Evolutionary conservation across 2,329 filamentous ascomycete genomes (phyloP).

Genomic region (Penicillium sp.): DNA sequence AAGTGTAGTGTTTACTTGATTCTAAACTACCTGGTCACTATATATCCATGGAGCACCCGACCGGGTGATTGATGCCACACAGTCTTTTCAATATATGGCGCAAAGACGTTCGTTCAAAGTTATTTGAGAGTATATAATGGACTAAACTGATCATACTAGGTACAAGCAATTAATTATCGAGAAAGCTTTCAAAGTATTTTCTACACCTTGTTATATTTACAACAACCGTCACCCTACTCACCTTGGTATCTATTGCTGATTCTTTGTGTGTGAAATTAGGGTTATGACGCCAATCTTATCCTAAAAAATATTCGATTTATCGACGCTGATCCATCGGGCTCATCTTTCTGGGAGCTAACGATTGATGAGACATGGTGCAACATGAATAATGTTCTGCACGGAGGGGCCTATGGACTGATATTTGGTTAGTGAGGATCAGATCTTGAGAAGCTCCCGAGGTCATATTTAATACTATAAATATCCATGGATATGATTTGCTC

Average conservation of each 20-base stretch:
- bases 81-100: not conserved
- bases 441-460: not conserved
- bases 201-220: not conserved
- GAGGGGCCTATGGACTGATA: constrained; percentile 65
- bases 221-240: not conserved
- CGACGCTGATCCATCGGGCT: constrained; percentile 21
- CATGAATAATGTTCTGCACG: constrained; percentile 26
- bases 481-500: no score
- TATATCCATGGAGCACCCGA: no score
- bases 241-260: not conserved
- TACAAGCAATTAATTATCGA: constrained; percentile 11
- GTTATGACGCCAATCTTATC: constrained; percentile 23
- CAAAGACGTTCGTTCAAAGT: not conserved
- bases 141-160: not conserved
- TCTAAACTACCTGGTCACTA: no score
- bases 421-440: constrained; percentile 52
- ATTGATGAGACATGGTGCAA: constrained; percentile 23
- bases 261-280: constrained; percentile 11
- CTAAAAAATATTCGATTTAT: constrained; percentile 21
- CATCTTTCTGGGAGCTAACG: constrained; percentile 21
- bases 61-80: not conserved
- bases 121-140: not conserved
- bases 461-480: no score
- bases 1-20: not conserved
- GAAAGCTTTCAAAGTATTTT: constrained; percentile 6